A percentile compares a stretch with the other conserved stretches of the same genome.
phyloP scores from a whole-genome alignment of 2,329 filamentous ascomycete species.

The Amesomyces nigricolor region DNA sequence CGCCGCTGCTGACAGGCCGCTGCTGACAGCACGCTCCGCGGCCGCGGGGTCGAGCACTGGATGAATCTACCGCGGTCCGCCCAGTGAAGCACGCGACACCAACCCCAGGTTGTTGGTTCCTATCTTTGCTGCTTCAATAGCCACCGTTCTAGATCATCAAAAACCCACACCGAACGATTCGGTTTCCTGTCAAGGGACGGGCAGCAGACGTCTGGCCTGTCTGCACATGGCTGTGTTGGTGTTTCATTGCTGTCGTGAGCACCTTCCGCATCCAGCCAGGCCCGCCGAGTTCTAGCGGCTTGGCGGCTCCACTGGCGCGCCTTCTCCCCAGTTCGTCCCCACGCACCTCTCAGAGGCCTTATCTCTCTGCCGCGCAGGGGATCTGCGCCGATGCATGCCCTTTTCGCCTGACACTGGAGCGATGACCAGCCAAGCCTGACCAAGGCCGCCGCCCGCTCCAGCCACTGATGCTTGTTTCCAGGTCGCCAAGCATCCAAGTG shows the following conservation, averaged over 20 bases:
- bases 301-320: constrained; percentile 6
- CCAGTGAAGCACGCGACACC: too few species aligned
- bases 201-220: too few species aligned
- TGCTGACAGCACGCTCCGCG: too few species aligned
- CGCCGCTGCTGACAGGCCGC: too few species aligned
- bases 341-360: neutral
- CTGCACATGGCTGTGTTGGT: neutral
- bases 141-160: too few species aligned
- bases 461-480: constrained; percentile 2
- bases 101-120: too few species aligned
- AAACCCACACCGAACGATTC: too few species aligned
- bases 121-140: too few species aligned
- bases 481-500: neutral
- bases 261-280: constrained; percentile 9
- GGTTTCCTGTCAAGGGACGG: too few species aligned
- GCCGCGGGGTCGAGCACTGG: too few species aligned
- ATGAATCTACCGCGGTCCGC: too few species aligned
- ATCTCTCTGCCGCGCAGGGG: neutral
- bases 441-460: neutral
- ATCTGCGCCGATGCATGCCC: constrained; percentile 4
- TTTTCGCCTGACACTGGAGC: neutral
- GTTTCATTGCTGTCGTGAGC: constrained; percentile 4
- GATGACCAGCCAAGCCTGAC: neutral
- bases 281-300: constrained; percentile 1
- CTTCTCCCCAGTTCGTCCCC: neutral